These are phyloP conservation scores for Pachysandra terminalis DNA, from an alignment of 164 flowering plant genomes.

Conservation along the genomic window DNA sequence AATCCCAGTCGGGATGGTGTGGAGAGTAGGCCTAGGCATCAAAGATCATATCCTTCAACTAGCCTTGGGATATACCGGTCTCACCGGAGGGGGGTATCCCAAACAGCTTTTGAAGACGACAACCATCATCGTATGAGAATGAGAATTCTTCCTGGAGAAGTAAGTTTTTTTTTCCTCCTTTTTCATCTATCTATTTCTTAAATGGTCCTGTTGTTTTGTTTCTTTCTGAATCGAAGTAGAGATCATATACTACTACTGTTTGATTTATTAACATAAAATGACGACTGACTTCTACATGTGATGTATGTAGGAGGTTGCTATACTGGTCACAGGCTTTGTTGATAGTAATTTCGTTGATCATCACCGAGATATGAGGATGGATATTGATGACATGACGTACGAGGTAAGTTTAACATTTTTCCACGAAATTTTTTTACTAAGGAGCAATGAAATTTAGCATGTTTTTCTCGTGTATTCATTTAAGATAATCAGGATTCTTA, in stretches of 20 bases:
- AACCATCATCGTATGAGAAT: slow-evolving; percentile 50
- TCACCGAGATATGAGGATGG: slow-evolving; percentile 87
- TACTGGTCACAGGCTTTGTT: slow-evolving; percentile 46
- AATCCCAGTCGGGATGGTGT: slow-evolving; percentile 31
- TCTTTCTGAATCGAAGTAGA: background rate
- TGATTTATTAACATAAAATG: background rate
- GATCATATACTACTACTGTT: background rate
- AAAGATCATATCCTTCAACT: slow-evolving; percentile 36
- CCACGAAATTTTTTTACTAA: too few relatives aligned
- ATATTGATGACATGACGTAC: slow-evolving; percentile 93
- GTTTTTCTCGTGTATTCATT: too few relatives aligned
- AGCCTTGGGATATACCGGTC: slow-evolving; percentile 48
- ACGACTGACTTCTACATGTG: background rate
- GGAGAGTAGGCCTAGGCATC: slow-evolving; percentile 40
- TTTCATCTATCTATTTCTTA: background rate
- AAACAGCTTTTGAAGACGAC: slow-evolving; percentile 36
- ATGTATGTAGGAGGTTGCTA: slow-evolving; percentile 56
- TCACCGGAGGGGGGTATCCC: slow-evolving; percentile 37
- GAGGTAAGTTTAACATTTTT: slow-evolving; percentile 46
- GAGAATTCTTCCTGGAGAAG: slow-evolving; percentile 62
- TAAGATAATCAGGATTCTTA: too few relatives aligned
- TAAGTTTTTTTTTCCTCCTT: slow-evolving; percentile 20
- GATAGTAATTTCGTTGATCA: slow-evolving; percentile 49
- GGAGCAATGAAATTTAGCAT: too few relatives aligned
- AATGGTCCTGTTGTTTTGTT: background rate